These are phyloP conservation scores for Mycogone perniciosa DNA, from an alignment of 2,329 filamentous ascomycete genomes.

Conservation along the genomic window DNA sequence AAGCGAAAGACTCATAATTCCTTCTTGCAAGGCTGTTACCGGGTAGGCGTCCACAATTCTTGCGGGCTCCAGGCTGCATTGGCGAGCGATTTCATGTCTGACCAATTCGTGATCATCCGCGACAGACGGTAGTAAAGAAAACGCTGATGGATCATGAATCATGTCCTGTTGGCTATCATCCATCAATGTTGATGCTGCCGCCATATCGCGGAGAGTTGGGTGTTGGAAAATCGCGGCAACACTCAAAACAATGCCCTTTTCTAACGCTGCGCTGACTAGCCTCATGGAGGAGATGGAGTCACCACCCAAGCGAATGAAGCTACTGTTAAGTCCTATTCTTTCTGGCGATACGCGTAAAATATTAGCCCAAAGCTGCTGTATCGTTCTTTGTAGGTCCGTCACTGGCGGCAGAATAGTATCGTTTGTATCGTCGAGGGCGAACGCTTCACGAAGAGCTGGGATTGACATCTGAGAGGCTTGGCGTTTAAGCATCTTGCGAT, in stretches of 20 bases:
- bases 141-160: not conserved
- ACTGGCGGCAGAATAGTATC: not conserved
- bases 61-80: not conserved
- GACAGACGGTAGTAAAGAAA: not conserved
- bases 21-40: conserved; percentile 5
- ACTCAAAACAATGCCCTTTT: not conserved
- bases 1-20: conserved; percentile 1
- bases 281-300: conserved; percentile 7
- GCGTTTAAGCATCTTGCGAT: conserved; percentile 7
- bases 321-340: not conserved
- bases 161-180: not conserved
- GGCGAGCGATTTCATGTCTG: not conserved
- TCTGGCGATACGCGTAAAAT: not conserved
- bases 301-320: conserved; percentile 2
- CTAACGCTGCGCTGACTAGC: not conserved
- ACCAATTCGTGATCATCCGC: not conserved
- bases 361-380: not conserved
- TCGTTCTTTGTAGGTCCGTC: not conserved
- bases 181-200: not conserved
- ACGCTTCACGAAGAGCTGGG: not conserved
- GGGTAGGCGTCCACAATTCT: conserved; percentile 1
- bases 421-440: not conserved
- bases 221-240: conserved; percentile 2
- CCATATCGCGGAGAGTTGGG: conserved; percentile 1
- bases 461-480: conserved; percentile 6